Percentiles rank a stretch among this genome's conserved stretches.
Evolutionary conservation across 148 eudicot genomes (phyloP).

Genomic region (Vaccinium darrowii): DNA sequence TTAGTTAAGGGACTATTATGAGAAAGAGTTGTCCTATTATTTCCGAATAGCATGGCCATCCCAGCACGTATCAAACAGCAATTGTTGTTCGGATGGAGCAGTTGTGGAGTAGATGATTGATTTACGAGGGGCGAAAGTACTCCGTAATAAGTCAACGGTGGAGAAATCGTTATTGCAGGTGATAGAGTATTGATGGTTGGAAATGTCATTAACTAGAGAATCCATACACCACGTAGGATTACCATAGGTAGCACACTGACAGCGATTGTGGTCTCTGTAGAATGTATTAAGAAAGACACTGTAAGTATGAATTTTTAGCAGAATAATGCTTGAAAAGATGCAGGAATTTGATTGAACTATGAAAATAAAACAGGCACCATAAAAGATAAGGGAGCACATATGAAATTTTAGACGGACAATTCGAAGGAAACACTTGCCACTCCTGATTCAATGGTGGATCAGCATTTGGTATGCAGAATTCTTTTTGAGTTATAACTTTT

Average conservation of each 20-base stretch:
- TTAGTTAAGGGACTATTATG: not conserved
- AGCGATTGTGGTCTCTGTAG: not conserved
- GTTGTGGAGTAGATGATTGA: not conserved
- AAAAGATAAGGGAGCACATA: not conserved
- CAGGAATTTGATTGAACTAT: not conserved
- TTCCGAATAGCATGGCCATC: not conserved
- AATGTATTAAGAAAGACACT: not conserved
- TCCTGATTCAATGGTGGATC: not conserved
- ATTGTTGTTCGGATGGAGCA: not conserved
- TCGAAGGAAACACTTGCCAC: not conserved
- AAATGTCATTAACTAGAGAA: not conserved
- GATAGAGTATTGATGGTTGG: not conserved
- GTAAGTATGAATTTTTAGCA: not conserved
- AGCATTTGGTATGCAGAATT: not conserved
- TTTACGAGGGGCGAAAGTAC: not conserved
- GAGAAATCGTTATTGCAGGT: not conserved
- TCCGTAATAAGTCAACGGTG: not conserved
- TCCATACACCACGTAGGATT: not conserved
- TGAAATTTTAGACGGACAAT: not conserved
- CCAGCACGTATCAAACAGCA: not conserved
- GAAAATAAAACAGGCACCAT: not conserved
- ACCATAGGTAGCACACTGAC: not conserved
- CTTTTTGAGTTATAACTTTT: not conserved
- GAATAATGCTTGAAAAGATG: not conserved
- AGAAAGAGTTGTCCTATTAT: not conserved